phyloP scores from a whole-genome alignment of 352 stramenopile species.

The Phytopythium ostracodes region DNA sequence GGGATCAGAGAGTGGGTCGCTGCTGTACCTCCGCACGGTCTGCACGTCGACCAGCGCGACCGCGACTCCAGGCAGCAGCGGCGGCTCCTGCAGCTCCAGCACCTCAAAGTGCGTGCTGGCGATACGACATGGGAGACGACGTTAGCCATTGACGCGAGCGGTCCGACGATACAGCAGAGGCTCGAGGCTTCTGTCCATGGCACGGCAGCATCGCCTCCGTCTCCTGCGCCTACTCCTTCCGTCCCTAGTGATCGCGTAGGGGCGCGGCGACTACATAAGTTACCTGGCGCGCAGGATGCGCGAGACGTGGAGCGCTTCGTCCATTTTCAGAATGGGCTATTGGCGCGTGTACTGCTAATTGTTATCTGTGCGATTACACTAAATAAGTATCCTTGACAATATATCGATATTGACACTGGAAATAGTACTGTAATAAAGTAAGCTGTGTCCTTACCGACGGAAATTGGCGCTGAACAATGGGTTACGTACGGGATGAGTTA shows the following conservation, averaged over 20 bases:
- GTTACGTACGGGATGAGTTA: too few species aligned
- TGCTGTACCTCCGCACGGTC: constrained; percentile 33
- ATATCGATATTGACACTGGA: too few species aligned
- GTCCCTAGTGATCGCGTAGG: not conserved
- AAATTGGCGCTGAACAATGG: too few species aligned
- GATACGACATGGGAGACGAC: not conserved
- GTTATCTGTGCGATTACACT: too few species aligned
- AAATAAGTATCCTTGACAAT: too few species aligned
- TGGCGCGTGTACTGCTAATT: too few species aligned
- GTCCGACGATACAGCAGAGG: not conserved
- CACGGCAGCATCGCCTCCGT: not conserved
- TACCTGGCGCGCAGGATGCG: constrained; percentile 24
- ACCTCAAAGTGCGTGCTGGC: constrained; percentile 38
- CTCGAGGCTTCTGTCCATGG: too few species aligned
- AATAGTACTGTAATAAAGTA: too few species aligned
- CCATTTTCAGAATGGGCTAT: not conserved
- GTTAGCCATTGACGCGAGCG: not conserved
- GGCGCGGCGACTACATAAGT: too few species aligned
- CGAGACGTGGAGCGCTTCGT: constrained; percentile 11
- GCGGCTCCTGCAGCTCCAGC: constrained; percentile 20
- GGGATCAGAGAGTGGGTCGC: too few species aligned
- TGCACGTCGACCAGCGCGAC: constrained; percentile 16
- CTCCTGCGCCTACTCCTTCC: not conserved
- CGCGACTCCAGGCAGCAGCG: not conserved
- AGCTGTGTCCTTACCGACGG: too few species aligned